Base-by-base conservation (phyloP, 768 basidiomycete species). In the Trichaptum fuscoviolaceum region DNA sequence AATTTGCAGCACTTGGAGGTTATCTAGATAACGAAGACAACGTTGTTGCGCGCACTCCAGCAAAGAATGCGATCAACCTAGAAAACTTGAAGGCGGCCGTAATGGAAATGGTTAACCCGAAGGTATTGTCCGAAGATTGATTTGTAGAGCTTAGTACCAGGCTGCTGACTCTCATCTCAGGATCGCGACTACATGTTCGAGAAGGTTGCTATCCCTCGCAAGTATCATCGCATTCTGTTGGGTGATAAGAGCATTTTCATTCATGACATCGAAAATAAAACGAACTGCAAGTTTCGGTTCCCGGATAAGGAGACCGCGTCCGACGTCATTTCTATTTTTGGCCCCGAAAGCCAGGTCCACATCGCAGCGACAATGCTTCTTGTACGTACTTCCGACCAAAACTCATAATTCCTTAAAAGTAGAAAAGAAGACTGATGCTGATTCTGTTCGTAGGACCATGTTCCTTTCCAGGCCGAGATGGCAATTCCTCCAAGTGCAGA, bases 11-110 rank as follows among this genome's bases (percentile, higher is more conserved):
- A 15, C 83, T 96, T 69, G 96, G 96, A 27, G 96, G 96, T 6
- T 96, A 96, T 76, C 88, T 91, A 72, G 95, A 98, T 75, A 97
- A 96, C 75, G 96, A 98, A 73, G 96, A 99, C 78, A 99, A 99
- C 73, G 96, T 99, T 63, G 87, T 99, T 57, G 96, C 96, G n/a
- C 85, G 96, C 63, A 99, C 96, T 1, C 96, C 96, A 7, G 94
- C 95, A 36, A 99, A 99, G 84, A 99, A 99, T 73, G 92, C 93
- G 25, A 89, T 90, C 74, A 96, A 96, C 76, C 78, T 99, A 73
- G 95, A 98, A 71, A 92, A 96, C 74, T 80, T 99, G 71, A 98
- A 96, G 81, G 90, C 92, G 75, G 91, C 92, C 63, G 93, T 99
- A 64, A 96, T 99, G 96, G 96, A 98, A 78, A 82, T 97, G 72